A percentile compares a stretch with the other conserved stretches of the same genome.
Evolutionary conservation across 2,329 filamentous ascomycete species (phyloP).

Genomic region (Amphichorda felina): DNA sequence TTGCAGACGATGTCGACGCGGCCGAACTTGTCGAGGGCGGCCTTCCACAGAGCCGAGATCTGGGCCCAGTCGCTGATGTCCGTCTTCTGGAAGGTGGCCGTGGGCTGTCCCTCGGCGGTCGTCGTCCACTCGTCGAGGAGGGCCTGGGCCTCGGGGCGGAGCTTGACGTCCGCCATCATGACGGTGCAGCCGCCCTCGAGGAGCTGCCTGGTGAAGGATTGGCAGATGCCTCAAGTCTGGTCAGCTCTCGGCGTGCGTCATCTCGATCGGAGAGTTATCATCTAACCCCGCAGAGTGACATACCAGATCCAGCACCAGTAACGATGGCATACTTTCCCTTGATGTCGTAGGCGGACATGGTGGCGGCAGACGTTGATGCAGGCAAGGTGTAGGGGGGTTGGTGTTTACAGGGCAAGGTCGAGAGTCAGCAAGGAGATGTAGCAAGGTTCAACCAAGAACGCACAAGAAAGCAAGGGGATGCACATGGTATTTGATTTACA

Average conservation of each 20-base stretch:
- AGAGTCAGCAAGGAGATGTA: too few relatives aligned
- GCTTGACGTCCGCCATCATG: slow-evolving; percentile 11
- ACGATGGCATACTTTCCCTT: slow-evolving; percentile 7
- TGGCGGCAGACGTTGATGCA: neutral
- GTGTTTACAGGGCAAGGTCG: too few relatives aligned
- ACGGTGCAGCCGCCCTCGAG: slow-evolving; percentile 13
- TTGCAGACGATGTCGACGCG: slow-evolving; percentile 49
- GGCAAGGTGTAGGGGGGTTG: neutral
- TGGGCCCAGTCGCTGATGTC: slow-evolving; percentile 13
- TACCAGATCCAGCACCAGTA: slow-evolving; percentile 6
- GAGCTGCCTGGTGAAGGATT: slow-evolving; percentile 8
- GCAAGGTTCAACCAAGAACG: too few relatives aligned
- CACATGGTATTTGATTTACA: neutral
- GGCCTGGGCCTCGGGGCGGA: slow-evolving; percentile 10
- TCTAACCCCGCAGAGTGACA: neutral
- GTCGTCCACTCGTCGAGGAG: slow-evolving; percentile 7
- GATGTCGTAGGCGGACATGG: slow-evolving; percentile 6
- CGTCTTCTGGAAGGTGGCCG: slow-evolving; percentile 11
- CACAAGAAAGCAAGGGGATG: too few relatives aligned
- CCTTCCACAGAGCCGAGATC: slow-evolving; percentile 12
- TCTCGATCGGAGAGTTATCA: neutral
- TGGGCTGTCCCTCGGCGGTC: slow-evolving; percentile 1
- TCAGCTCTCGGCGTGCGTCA: too few relatives aligned
- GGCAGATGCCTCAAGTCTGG: slow-evolving; percentile 10
- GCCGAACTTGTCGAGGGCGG: slow-evolving; percentile 32